Base-by-base conservation (phyloP, 352 stramenopile species). In the Phytophthora sojae region DNA sequence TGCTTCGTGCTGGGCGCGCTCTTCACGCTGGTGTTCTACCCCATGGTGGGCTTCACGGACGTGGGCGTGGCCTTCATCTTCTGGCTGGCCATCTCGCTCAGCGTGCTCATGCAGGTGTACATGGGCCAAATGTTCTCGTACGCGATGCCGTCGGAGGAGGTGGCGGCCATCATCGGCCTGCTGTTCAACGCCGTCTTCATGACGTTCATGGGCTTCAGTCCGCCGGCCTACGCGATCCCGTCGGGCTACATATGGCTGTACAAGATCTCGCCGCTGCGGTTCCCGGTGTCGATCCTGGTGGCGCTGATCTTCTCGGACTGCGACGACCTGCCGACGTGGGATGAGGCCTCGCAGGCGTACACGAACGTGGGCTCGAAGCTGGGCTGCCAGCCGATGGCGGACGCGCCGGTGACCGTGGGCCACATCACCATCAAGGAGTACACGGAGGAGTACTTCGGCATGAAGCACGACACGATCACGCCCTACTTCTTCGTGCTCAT, bases 1-100 rank as follows among this genome's bases (percentile, higher is more conserved):
- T 75, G 82, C n/a, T 76, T 89, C 60, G 45, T 76, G 21, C 71
- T 63, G 2, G 67, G 59, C n/a, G 63, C 80, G 4, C 50, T 90
- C 29, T 84, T 82, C 58, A 77, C 67, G 2, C 21, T 72, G n/a
- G 67, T 84, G 17, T 80, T 72, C 53, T 83, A 73, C 63, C 69
- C 69, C 8, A 73, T 79, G 29, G 76, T 83, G n/a, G 76, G 76
- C 29, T 76, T 83, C 59, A 79, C 63, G 39, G 73, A 58, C 23
- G 44, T 78, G 12, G 57, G 50, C 15, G 57, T 60, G 9, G 64
- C 9, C 25, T 35, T 80, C 8, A 19, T 75, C 5, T 78, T 73
- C 59, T 79, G 72, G 72, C 45, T 84, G 15, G 63, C 55, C 1
- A 47, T 37, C 25, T 69, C 66, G 14, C 60, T 79, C 11, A 69